Percentiles rank a stretch among this genome's conserved stretches.
phyloP scores from a whole-genome alignment of 192 early-diverging fungal species.

The Coemansia sp. region DNA sequence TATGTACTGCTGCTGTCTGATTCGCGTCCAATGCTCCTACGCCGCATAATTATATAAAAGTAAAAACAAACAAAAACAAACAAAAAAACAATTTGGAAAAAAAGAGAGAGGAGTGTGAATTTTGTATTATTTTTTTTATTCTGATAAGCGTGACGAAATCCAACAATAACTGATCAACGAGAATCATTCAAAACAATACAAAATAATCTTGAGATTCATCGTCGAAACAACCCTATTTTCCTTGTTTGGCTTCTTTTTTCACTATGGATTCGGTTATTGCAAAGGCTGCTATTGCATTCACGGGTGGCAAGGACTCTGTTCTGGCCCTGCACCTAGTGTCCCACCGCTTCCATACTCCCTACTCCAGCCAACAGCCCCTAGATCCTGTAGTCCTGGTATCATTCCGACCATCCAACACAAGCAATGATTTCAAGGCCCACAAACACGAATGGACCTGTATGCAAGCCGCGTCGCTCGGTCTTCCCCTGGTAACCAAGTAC shows the following conservation, averaged over 20 bases:
- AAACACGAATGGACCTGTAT: conserved; percentile 50
- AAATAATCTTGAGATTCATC: no score
- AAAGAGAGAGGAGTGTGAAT: no score
- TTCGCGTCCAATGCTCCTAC: background rate
- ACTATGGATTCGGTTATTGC: background rate
- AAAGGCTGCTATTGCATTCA: conserved; percentile 59
- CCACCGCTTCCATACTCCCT: conserved; percentile 15
- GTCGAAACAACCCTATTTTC: no score
- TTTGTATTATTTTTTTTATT: no score
- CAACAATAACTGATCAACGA: no score
- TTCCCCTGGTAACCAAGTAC: conserved; percentile 48
- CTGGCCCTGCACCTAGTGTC: conserved; percentile 53
- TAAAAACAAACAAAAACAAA: background rate
- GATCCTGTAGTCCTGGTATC: conserved; percentile 55
- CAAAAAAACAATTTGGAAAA: no score
- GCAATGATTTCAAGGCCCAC: conserved; percentile 62
- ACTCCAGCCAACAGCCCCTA: background rate
- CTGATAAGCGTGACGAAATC: no score
- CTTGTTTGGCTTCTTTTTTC: no score
- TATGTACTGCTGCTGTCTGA: background rate
- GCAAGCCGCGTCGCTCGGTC: conserved; percentile 55
- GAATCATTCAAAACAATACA: no score
- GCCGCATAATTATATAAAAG: conserved; percentile 4
- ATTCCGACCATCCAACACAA: conserved; percentile 56
- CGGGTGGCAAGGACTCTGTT: conserved; percentile 67